These are phyloP conservation scores for Hypoxylon fragiforme DNA, from an alignment of 495 filamentous ascomycete species.

Conservation along the genomic window DNA sequence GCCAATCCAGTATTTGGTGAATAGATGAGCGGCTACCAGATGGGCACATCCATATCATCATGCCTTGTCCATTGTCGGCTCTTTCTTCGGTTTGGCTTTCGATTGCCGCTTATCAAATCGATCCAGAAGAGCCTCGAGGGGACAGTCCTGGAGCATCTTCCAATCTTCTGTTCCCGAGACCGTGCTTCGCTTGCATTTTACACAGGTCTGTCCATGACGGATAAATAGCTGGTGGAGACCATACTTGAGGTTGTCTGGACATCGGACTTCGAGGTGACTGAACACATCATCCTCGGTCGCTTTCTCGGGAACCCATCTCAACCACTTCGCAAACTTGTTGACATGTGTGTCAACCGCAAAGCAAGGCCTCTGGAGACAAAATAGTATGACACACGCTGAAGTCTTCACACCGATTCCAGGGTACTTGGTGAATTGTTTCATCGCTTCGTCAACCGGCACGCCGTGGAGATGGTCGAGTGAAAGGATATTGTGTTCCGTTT, in stretches of 20 bases:
- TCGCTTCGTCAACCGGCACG: conserved; percentile 67
- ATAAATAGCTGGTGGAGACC: conserved; percentile 86
- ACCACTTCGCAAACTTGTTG: conserved; percentile 77
- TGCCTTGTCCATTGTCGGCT: no score
- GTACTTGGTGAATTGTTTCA: conserved; percentile 72
- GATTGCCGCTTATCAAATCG: conserved; percentile 35
- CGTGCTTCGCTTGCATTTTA: conserved; percentile 69
- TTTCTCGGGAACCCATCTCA: conserved; percentile 75
- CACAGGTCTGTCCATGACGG: conserved; percentile 79
- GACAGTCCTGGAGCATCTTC: conserved; percentile 43
- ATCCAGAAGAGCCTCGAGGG: conserved; percentile 52
- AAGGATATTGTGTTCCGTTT: conserved; percentile 35
- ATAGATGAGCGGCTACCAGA: no score
- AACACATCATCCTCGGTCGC: conserved; percentile 72
- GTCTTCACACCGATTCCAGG: conserved; percentile 92
- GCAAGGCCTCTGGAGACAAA: conserved; percentile 74
- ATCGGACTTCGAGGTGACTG: conserved; percentile 75
- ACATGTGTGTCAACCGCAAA: conserved; percentile 90
- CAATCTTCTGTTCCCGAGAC: conserved; percentile 50
- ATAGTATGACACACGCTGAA: conserved; percentile 80
- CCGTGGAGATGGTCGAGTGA: conserved; percentile 79
- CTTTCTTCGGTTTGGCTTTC: conserved; percentile 18
- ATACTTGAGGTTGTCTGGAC: conserved; percentile 89
- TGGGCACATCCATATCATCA: no score
- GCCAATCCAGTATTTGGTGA: no score